phyloP scores from a whole-genome alignment of 192 early-diverging fungal species.

The Allomyces macrogynus region DNA sequence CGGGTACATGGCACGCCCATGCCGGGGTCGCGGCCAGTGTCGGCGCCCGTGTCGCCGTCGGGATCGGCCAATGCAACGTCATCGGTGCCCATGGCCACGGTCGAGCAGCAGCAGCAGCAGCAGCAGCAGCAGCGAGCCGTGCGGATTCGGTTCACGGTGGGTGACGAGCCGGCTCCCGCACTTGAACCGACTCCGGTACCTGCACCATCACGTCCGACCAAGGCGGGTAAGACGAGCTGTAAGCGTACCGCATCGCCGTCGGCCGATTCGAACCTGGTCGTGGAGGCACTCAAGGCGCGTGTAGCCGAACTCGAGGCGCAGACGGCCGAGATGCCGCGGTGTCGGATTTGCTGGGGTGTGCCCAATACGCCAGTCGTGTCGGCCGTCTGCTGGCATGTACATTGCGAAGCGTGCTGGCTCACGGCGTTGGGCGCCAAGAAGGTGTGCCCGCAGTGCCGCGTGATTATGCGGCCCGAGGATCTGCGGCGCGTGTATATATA shows the following conservation, averaged over 20 bases:
- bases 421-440: conserved; percentile 64
- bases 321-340: conserved; percentile 28
- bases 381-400: conserved; percentile 79
- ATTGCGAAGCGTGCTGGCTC: conserved; percentile 78
- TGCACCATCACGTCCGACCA: background rate
- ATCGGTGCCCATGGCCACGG: no score
- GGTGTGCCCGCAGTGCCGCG: conserved; percentile 74
- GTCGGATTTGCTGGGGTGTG: conserved; percentile 59
- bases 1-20: conserved; percentile 19
- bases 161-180: background rate
- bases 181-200: conserved; percentile 3
- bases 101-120: no score
- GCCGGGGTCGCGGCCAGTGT: conserved; percentile 7
- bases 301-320: conserved; percentile 40
- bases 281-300: conserved; percentile 55
- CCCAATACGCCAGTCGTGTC: conserved; percentile 52
- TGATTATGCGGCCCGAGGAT: conserved; percentile 63
- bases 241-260: no score
- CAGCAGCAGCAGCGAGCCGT: conserved; percentile 5
- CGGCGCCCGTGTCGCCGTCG: conserved; percentile 3
- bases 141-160: conserved; percentile 5
- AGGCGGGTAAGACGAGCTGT: conserved; percentile 19
- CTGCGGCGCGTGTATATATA: conserved; percentile 62
- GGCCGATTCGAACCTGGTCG: conserved; percentile 19
- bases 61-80: conserved; percentile 8